Base-by-base conservation (phyloP, 805 yeast species). In the Komagataella populi region DNA sequence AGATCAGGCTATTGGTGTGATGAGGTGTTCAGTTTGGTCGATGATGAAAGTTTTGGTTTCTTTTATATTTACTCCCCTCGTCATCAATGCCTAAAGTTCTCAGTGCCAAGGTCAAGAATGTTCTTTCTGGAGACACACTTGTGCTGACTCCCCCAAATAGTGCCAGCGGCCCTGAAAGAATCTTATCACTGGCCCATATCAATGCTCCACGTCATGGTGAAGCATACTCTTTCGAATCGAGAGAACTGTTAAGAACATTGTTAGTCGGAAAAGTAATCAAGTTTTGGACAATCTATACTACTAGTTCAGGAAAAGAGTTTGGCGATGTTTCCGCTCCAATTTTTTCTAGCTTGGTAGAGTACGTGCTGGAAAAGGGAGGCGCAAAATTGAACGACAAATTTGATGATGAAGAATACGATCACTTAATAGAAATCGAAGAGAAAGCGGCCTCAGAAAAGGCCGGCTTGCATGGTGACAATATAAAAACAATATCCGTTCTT, bases 281-380 rank as follows among this genome's bases (percentile, higher is more conserved):
- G 58, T 83, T 82, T 62, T 70, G 71, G 60, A 79, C 83, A 23
- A 59, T 76, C 45, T 80, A 78, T 67, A 75, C 78, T 57, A 69
- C 68, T 51, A 73, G 77, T 17, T 62, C 71, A 4, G 80, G 77
- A 10, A 73, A 84, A 55, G 89, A 83, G 57, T 84, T 81, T 61
- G 93, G 91, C 22, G 89, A 85, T 61, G 63, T 83, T 22, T 72
- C 76, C 47, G 70, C 87, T 23, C 89, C 89, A 6, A 67, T 80
- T 30, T 80, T 83, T 63, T 58, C 66, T 36, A 80, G 87, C 20
- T 70, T 85, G 60, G 70, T 76, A 53, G 82, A 75, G 59, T 73
- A 76, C 57, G 66, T 76, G 53, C 67, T 84, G 50, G 71, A 68
- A 22, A 72, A 75, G 22, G 95, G 93, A 50, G 68, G 69, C 55